A percentile compares a stretch with the other conserved stretches of the same genome.
Evolutionary conservation across 768 basidiomycete genomes (phyloP).

Genomic region (Hericium erinaceus): DNA sequence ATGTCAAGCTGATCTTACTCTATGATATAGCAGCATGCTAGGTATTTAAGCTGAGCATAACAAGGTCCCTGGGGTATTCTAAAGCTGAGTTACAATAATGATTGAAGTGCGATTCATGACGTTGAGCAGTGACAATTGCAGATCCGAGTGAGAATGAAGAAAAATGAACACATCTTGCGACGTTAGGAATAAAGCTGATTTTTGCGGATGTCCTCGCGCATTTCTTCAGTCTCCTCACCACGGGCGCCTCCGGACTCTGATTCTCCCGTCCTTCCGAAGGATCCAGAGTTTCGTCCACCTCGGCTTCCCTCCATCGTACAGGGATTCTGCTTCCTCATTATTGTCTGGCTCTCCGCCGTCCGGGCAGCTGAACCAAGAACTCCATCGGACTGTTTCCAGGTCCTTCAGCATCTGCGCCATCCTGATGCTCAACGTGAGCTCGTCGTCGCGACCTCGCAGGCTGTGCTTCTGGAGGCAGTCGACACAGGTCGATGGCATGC

Average conservation of each 20-base stretch:
- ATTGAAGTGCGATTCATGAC: too few species aligned
- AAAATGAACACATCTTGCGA: too few species aligned
- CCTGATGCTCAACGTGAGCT: slow-evolving; percentile 12
- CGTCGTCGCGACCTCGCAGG: slow-evolving; percentile 7
- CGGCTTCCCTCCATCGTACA: not conserved
- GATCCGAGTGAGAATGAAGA: too few species aligned
- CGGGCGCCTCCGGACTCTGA: slow-evolving; percentile 34
- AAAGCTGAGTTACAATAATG: not conserved
- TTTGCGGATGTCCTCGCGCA: not conserved
- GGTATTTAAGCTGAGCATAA: too few species aligned
- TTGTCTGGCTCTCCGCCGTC: not conserved
- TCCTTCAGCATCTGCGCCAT: slow-evolving; percentile 11
- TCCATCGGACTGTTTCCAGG: slow-evolving; percentile 12
- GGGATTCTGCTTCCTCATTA: slow-evolving; percentile 3
- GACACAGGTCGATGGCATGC: slow-evolving; percentile 12
- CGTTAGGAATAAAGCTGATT: too few species aligned
- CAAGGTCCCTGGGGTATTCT: not conserved
- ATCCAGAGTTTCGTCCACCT: slow-evolving; percentile 33
- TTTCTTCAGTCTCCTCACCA: slow-evolving; percentile 19
- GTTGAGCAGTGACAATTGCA: too few species aligned
- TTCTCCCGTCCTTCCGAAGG: slow-evolving; percentile 28
- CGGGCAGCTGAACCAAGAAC: slow-evolving; percentile 12
- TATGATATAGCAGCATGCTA: too few species aligned
- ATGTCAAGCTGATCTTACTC: too few species aligned
- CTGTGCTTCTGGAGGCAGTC: slow-evolving; percentile 10